phyloP scores from a whole-genome alignment of 108 stramenopile species.

The Fragilaria crotonensis region DNA sequence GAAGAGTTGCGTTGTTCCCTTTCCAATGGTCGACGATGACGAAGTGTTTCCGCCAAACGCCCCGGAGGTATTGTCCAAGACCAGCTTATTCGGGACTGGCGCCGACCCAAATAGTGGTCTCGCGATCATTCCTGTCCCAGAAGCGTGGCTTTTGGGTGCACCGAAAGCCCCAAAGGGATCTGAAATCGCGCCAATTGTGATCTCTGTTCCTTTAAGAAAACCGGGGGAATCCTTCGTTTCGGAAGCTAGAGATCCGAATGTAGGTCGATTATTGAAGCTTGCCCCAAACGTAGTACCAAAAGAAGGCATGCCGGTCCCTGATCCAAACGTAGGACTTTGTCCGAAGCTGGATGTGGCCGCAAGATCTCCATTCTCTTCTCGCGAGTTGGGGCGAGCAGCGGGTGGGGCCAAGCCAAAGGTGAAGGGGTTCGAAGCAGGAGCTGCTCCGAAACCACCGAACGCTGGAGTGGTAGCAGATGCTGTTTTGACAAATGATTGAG shows the following conservation, averaged over 20 bases:
- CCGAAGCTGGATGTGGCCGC: slow-evolving; percentile 3
- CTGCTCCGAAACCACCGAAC: slow-evolving; percentile 31
- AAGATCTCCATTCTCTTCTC: not conserved
- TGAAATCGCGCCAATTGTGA: not conserved
- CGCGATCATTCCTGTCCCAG: too few species aligned
- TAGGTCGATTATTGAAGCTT: not conserved
- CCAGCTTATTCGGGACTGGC: too few species aligned
- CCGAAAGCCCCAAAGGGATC: too few species aligned
- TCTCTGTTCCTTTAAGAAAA: not conserved
- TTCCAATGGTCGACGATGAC: too few species aligned
- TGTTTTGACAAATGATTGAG: slow-evolving; percentile 10
- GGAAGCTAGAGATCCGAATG: not conserved
- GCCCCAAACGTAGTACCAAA: slow-evolving; percentile 17
- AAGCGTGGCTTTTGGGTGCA: too few species aligned
- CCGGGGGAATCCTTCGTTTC: not conserved
- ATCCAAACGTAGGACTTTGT: not conserved
- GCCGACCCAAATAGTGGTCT: too few species aligned
- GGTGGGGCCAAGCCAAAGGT: not conserved
- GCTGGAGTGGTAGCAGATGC: slow-evolving; percentile 28
- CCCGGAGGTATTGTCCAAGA: too few species aligned
- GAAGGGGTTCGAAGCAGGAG: not conserved
- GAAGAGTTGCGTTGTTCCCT: too few species aligned
- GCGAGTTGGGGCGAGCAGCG: too few species aligned
- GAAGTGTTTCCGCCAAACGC: too few species aligned
- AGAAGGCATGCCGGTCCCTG: not conserved